Conservation (phyloP, 176 grass and related monocot genomes). For the Carex myosuroides region DNA sequence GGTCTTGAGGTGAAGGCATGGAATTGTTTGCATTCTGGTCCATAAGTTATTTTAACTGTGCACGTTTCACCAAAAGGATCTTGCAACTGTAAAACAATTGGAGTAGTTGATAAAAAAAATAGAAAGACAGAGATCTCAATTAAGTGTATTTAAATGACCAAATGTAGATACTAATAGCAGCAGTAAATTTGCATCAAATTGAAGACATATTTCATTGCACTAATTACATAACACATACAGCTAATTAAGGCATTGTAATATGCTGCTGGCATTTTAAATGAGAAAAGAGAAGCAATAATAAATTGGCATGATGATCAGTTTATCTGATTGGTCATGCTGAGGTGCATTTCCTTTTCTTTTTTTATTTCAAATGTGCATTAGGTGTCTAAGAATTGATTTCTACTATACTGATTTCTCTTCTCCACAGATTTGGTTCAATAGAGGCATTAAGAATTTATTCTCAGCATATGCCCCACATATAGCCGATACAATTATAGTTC, state of each 20-base stretch:
- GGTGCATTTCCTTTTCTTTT: not conserved
- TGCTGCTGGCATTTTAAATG: not conserved
- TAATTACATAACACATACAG: not conserved
- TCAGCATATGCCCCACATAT: not conserved
- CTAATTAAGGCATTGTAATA: not conserved
- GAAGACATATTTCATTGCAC: not conserved
- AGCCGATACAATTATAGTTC: not conserved
- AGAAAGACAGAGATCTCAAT: not conserved
- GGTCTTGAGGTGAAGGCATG: slow-evolving; percentile 71
- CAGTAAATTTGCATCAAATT: not conserved
- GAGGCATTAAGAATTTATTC: not conserved
- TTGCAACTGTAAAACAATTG: slow-evolving; percentile 7
- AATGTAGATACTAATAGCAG: not conserved
- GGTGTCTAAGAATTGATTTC: not conserved
- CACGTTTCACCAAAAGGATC: not conserved
- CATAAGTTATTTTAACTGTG: slow-evolving; percentile 34
- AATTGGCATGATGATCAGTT: not conserved
- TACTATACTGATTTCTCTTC: not conserved
- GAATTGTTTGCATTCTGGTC: slow-evolving; percentile 42
- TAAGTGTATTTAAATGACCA: not conserved
- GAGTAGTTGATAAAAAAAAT: not conserved
- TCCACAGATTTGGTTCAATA: not conserved
- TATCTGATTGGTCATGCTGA: not conserved
- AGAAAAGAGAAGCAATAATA: not conserved
- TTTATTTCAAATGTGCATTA: not conserved